phyloP scores from a whole-genome alignment of 1,284 basidiomycete genomes.

The Retiboletus fuscus region DNA sequence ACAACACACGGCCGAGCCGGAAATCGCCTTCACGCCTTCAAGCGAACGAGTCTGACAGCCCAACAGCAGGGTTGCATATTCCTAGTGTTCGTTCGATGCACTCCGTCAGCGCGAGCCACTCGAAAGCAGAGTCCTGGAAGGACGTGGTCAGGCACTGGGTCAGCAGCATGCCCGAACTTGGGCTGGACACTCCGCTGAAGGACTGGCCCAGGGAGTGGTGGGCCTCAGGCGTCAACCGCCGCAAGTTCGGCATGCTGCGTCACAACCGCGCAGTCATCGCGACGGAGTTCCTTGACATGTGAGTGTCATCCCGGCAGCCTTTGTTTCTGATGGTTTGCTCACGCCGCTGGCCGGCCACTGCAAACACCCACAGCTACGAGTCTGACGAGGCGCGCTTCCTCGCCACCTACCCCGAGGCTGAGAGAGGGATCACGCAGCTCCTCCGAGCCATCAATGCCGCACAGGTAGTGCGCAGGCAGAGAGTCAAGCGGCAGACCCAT shows the following conservation, averaged over 20 bases:
- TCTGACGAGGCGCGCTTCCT: conserved; percentile 6
- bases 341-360: too few relatives aligned
- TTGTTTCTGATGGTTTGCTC: neutral
- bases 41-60: neutral
- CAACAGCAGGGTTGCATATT: neutral
- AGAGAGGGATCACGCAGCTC: neutral
- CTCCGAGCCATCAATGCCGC: neutral
- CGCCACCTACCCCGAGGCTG: neutral
- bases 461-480: neutral
- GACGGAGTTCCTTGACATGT: conserved; percentile 3
- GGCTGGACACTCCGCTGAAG: neutral
- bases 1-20: too few relatives aligned
- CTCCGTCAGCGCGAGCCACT: neutral
- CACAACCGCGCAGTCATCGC: neutral
- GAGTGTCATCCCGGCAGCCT: neutral
- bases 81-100: neutral
- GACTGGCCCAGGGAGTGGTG: conserved; percentile 11
- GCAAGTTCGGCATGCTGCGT: neutral
- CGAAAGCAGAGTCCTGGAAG: neutral
- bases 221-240: neutral
- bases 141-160: neutral
- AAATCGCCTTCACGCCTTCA: too few relatives aligned
- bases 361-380: neutral
- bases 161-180: neutral
- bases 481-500: neutral